Base-by-base conservation (phyloP, 345 rosid genomes). In the Boechera divaricarpa region DNA sequence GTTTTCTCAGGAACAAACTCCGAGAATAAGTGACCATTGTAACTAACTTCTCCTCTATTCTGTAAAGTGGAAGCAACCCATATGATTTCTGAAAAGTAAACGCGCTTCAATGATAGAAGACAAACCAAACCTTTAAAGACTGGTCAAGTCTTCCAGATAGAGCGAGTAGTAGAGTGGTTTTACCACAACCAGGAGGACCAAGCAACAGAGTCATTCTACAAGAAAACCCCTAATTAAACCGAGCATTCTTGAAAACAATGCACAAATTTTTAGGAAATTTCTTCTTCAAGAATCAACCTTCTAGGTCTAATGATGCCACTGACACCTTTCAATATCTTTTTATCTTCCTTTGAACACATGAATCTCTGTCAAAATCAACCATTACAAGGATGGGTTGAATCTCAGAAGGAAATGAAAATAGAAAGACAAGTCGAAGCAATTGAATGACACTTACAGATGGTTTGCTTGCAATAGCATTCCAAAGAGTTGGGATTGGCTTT, bases 261-360 rank as follows among this genome's bases (percentile, higher is more conserved):
- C 61, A 59, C 3, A 41, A 21, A 39, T 2, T 24, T 1, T 47
- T 3, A 5, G 5, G 8, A 39, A 36, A 10, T 15, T 41, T 5
- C 10, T 33, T 2, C 0, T 57, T 26, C 29, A 75, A 58, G n/a
- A 67, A 67, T 33, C 48, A 24, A 77, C 80, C 80, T 77, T 63
- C 18, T 54, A 16, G 63, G 93, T 60, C 83, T 85, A 73, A 90
- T 72, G 81, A 87, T 76, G 44, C 97, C 92, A 11, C 85, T 88
- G 54, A 85, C 90, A 58, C 87, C 86, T 16, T 83, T 81, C 38
- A 92, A 83, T 72, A 92, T 75, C 80, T 73, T 86, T 31, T 78
- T 73, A 69, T 44, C 79, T 41, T 72, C 47, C 29, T 76, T 76
- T 51, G 52, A 60, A 51, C 61, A 69, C 47, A 51, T 76, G 13